These are phyloP conservation scores for Alternaria sp. DNA, from an alignment of 2,329 filamentous ascomycete genomes.

Conservation along the genomic window DNA sequence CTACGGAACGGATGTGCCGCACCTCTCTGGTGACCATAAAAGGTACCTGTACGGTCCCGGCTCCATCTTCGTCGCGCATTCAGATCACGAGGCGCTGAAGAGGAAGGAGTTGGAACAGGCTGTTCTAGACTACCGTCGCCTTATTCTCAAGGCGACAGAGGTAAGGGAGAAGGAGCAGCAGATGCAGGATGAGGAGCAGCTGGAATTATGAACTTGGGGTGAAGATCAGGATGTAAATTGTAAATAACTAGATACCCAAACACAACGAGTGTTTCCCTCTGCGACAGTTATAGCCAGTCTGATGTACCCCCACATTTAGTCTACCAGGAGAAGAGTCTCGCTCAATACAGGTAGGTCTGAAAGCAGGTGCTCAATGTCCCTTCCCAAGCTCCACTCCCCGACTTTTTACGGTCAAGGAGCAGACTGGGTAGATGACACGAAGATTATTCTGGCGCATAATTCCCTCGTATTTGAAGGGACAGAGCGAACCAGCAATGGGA, in stretches of 20 bases:
- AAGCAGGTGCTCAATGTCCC: conserved; percentile 26
- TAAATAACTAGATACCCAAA: background rate
- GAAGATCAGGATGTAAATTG: background rate
- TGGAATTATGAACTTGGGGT: conserved; percentile 28
- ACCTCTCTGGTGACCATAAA: conserved; percentile 72
- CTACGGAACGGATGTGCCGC: conserved; percentile 91
- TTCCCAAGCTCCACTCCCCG: conserved; percentile 16
- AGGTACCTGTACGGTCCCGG: conserved; percentile 68
- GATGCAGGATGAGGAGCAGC: conserved; percentile 7
- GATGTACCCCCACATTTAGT: conserved; percentile 46
- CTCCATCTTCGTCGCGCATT: conserved; percentile 86
- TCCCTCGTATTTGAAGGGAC: conserved; percentile 9
- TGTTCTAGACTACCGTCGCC: conserved; percentile 76
- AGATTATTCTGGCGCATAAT: conserved; percentile 35
- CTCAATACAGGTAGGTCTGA: conserved; percentile 44
- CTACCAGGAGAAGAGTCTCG: conserved; percentile 42
- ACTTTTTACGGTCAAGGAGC: background rate
- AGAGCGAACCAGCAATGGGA: conserved; percentile 33
- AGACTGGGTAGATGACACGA: conserved; percentile 15
- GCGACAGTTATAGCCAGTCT: no score
- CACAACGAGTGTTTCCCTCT: background rate
- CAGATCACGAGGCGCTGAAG: conserved; percentile 79
- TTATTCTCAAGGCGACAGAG: conserved; percentile 42
- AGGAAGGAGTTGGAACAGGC: conserved; percentile 77
- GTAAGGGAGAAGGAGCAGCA: conserved; percentile 26